phyloP scores from a whole-genome alignment of 139 green algal species.

The Closterium sp. region DNA sequence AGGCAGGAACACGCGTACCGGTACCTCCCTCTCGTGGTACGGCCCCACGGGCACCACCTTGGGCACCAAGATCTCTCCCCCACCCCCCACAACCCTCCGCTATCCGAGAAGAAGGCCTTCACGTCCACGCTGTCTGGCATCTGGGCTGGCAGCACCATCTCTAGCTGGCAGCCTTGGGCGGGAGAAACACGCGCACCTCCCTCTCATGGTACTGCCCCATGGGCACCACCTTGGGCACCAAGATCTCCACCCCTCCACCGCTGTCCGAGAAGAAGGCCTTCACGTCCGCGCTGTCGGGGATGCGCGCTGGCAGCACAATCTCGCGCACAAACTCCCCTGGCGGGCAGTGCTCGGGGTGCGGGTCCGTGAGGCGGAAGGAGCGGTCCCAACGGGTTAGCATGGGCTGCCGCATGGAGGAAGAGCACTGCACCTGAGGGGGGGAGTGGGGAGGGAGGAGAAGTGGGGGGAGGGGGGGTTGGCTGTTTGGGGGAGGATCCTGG shows the following conservation, averaged over 20 bases:
- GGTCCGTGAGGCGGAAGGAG: constrained; percentile 28
- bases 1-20: neutral
- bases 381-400: constrained; percentile 22
- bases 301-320: constrained; percentile 27
- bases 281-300: constrained; percentile 42
- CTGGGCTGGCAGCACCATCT: constrained; percentile 29
- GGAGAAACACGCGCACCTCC: constrained; percentile 36
- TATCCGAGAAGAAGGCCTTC: constrained; percentile 20
- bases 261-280: constrained; percentile 22
- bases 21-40: constrained; percentile 27
- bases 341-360: constrained; percentile 30
- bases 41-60: constrained; percentile 13
- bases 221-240: constrained; percentile 28
- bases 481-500: too few species aligned
- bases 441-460: neutral
- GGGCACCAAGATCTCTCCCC: constrained; percentile 37
- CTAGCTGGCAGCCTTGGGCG: neutral
- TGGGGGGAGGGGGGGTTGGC: neutral
- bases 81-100: neutral
- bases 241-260: constrained; percentile 32
- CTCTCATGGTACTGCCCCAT: constrained; percentile 25
- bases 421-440: constrained; percentile 32
- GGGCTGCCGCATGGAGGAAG: neutral
- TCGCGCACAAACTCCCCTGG: constrained; percentile 42
- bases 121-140: constrained; percentile 41